Conservation (phyloP, 2,329 filamentous ascomycete species). For the Microsporum audouinii region DNA sequence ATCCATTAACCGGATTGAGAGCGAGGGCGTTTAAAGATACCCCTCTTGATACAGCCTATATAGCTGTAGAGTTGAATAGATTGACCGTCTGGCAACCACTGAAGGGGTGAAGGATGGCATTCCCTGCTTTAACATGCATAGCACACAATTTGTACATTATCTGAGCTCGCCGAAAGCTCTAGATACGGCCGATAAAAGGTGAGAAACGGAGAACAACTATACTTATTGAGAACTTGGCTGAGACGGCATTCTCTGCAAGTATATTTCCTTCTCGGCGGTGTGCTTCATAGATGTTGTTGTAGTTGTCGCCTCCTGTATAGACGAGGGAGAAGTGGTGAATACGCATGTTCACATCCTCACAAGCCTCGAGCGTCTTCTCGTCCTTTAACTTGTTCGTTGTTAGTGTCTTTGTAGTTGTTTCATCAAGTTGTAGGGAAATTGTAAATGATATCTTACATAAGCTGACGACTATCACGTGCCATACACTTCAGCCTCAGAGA, state of each 20-base stretch:
- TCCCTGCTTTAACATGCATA: background rate
- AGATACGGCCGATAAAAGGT: conserved; percentile 1
- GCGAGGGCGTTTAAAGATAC: background rate
- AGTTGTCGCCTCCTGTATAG: background rate
- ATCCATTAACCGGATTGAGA: background rate
- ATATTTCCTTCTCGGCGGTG: background rate
- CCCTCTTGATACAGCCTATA: background rate
- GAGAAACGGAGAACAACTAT: background rate
- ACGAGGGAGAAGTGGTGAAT: background rate
- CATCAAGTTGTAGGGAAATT: background rate
- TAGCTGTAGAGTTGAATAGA: background rate
- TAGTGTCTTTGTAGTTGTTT: background rate
- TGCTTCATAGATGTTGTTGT: background rate
- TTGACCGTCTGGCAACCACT: background rate
- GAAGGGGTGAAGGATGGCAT: background rate
- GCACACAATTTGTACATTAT: background rate
- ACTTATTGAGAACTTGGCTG: background rate
- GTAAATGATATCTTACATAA: background rate
- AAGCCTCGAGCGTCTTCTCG: background rate
- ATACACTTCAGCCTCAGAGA: background rate
- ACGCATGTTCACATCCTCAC: background rate
- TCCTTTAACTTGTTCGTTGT: background rate
- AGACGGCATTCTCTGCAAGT: background rate
- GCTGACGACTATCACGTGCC: background rate
- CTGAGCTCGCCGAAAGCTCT: background rate